Percentiles rank a stretch among this genome's conserved stretches.
These are phyloP conservation scores for Pseudogymnoascus destructans DNA, from an alignment of 2,329 filamentous ascomycete genomes.

Conservation along the genomic window DNA sequence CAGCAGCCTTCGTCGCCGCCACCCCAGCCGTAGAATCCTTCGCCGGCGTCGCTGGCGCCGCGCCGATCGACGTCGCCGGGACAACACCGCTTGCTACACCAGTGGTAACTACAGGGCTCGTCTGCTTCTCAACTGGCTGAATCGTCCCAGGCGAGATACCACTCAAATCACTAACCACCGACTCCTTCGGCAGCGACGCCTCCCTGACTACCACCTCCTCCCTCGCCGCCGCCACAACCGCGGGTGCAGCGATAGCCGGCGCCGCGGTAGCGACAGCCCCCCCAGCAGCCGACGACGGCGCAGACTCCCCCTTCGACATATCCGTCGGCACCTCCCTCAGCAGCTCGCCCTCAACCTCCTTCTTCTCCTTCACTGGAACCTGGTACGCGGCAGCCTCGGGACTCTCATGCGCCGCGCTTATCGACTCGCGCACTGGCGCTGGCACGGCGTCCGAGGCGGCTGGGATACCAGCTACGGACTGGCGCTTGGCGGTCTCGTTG, in stretches of 20 bases:
- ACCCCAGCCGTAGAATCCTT: slow-evolving; percentile 14
- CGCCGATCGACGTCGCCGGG: slow-evolving; percentile 12
- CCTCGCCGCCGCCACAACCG: slow-evolving; percentile 40
- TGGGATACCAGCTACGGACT: slow-evolving; percentile 18
- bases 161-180: slow-evolving; percentile 11
- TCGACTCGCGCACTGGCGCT: slow-evolving; percentile 43
- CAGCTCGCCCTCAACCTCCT: slow-evolving; percentile 59
- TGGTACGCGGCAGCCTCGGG: slow-evolving; percentile 62
- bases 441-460: slow-evolving; percentile 36
- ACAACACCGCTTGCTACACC: slow-evolving; percentile 14
- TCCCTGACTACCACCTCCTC: slow-evolving; percentile 20
- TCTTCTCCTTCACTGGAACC: slow-evolving; percentile 62
- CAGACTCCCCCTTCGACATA: slow-evolving; percentile 20
- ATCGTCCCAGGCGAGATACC: slow-evolving; percentile 24
- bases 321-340: slow-evolving; percentile 45
- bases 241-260: slow-evolving; percentile 22
- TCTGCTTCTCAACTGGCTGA: slow-evolving; percentile 17
- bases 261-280: slow-evolving; percentile 8
- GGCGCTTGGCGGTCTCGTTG: slow-evolving; percentile 31
- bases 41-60: slow-evolving; percentile 15
- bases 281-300: background rate
- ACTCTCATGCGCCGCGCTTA: slow-evolving; percentile 41
- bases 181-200: slow-evolving; percentile 11
- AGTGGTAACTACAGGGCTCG: slow-evolving; percentile 18
- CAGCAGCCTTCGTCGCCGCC: slow-evolving; percentile 15